A percentile compares a stretch with the other conserved stretches of the same genome.
Conservation (phyloP, 1,139 yeast genomes). For the Yamadazyma dendronema region DNA sequence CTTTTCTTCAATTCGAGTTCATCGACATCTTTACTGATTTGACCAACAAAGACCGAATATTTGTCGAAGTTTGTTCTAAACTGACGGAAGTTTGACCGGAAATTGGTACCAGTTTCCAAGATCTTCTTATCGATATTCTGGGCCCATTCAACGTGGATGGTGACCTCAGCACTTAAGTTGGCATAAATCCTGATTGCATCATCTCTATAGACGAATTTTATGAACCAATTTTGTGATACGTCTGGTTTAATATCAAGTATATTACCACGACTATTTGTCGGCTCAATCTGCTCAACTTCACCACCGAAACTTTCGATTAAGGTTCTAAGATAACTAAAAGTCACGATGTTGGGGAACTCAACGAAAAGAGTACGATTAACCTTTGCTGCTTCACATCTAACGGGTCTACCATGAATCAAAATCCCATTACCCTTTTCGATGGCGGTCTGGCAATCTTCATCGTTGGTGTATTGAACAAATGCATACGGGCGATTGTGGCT, state of each 20-base stretch:
- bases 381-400: slow-evolving; percentile 87
- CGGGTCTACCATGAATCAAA: slow-evolving; percentile 65
- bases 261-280: slow-evolving; percentile 5
- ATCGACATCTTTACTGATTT: slow-evolving; percentile 53
- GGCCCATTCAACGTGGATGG: slow-evolving; percentile 76
- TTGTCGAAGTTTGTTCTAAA: slow-evolving; percentile 50
- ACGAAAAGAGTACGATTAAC: slow-evolving; percentile 82
- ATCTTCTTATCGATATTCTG: slow-evolving; percentile 57
- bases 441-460: slow-evolving; percentile 69
- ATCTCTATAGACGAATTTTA: slow-evolving; percentile 79
- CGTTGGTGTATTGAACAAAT: slow-evolving; percentile 80
- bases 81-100: not conserved
- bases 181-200: slow-evolving; percentile 91
- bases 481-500: slow-evolving; percentile 86
- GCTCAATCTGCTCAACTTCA: slow-evolving; percentile 4
- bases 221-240: slow-evolving; percentile 61
- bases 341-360: slow-evolving; percentile 55
- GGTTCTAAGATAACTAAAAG: slow-evolving; percentile 64
- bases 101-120: slow-evolving; percentile 6
- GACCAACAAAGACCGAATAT: slow-evolving; percentile 75
- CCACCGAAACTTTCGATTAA: slow-evolving; percentile 45
- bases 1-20: slow-evolving; percentile 54
- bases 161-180: slow-evolving; percentile 51
- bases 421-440: slow-evolving; percentile 68
- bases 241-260: not conserved